Base-by-base conservation (phyloP, 1,284 basidiomycete genomes). In the Abortiporus biennis region DNA sequence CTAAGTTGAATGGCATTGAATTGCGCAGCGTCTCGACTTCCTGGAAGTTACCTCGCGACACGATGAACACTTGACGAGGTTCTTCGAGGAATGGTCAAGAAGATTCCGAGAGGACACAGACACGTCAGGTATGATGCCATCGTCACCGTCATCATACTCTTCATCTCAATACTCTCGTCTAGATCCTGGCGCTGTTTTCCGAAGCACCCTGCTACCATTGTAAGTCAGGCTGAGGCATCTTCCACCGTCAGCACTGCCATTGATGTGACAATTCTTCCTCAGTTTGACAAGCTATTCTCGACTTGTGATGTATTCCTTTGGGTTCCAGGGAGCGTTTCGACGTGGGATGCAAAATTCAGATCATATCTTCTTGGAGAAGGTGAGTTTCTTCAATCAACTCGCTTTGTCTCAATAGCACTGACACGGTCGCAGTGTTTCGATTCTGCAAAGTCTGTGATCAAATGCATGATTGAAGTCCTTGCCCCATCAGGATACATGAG, bases 261-360 rank as follows among this genome's bases (percentile, higher is more conserved):
- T n/a, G 27, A 29, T 9, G n/a, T 29, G 19, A 19, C 22, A 19
- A 22, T 5, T 39, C 30, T 24, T 20, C 32, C 33, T 0, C 47
- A 89, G 85, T 70, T 68, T 85, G 32, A 76, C 81, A 42, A 77
- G 70, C 37, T 90, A 90, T 55, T 84, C 83, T 19, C 72, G 86
- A n/a, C 72, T 90, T 6, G 86, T 90, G 32, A 86, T 89, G 81
- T 87, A 77, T 55, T 89, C 86, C 0, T 89, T 90, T 51, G 86
- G 84, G 2, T 89, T 89, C 64, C 86, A 90, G 52, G 79, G 88
- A 50, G 85, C 85, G 1, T 87, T 78, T 58, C 74, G 80, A 49
- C 72, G 80, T 5, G 85, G 85, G 0, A 71, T 85, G 29, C 68
- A 78, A 47, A 59, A 68, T 1, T 70, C 70, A 1, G 84, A 87